Conservation (phyloP, 2,329 filamentous ascomycete species). For the Pseudogymnoascus sp. region DNA sequence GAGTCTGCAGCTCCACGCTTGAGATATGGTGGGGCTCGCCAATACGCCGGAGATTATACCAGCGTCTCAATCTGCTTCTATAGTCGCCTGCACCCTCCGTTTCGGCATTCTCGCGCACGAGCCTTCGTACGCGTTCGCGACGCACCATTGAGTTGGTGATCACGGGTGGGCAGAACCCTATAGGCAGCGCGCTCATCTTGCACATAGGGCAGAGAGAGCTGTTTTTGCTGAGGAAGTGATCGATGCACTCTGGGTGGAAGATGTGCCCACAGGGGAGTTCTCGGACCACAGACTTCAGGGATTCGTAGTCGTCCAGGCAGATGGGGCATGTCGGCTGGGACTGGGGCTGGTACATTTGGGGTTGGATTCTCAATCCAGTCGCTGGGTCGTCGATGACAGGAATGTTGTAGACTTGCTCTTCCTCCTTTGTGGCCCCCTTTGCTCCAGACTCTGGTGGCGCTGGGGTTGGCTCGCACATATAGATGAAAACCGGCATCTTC, state of each 20-base stretch:
- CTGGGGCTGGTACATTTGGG: conserved; percentile 38
- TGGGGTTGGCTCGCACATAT: conserved; percentile 47
- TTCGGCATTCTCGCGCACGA: not conserved
- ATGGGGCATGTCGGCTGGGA: conserved; percentile 84
- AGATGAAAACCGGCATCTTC: conserved; percentile 71
- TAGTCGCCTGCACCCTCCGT: conserved; percentile 42
- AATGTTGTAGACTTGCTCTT: conserved; percentile 7
- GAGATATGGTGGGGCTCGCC: not conserved
- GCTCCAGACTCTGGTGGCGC: conserved; percentile 30
- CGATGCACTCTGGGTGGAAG: conserved; percentile 87
- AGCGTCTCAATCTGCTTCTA: conserved; percentile 30
- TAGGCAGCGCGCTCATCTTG: conserved; percentile 73
- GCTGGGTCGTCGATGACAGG: conserved; percentile 12
- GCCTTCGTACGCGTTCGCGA: conserved; percentile 60
- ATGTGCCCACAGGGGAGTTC: conserved; percentile 88
- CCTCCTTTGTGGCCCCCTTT: not conserved
- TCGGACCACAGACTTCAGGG: conserved; percentile 64
- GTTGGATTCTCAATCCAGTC: conserved; percentile 8
- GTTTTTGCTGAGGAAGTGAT: conserved; percentile 68
- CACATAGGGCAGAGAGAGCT: conserved; percentile 89
- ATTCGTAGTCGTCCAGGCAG: conserved; percentile 74
- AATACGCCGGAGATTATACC: not conserved
- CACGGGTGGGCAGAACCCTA: conserved; percentile 53
- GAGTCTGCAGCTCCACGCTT: not conserved
- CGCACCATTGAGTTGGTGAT: conserved; percentile 85